A percentile compares a stretch with the other conserved stretches of the same genome.
Evolutionary conservation across 306 rosid species (phyloP).

Genomic region (Pyrus communis): DNA sequence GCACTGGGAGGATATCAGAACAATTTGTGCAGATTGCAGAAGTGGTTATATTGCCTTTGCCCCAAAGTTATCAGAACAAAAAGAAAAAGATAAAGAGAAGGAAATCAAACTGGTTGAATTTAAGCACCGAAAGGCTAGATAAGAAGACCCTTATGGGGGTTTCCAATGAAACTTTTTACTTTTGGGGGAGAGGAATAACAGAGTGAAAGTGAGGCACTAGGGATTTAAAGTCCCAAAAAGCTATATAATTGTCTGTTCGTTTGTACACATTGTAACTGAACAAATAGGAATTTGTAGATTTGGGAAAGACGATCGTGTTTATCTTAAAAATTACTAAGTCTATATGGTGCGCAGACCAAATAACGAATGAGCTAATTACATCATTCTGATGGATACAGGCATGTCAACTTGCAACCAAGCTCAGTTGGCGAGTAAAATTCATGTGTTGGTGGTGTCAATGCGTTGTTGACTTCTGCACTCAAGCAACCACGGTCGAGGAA

Average conservation of each 20-base stretch:
- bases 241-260: background rate
- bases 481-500: too few species aligned
- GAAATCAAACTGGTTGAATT: constrained; percentile 34
- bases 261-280: background rate
- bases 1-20: constrained; percentile 8
- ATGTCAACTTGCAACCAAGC: too few species aligned
- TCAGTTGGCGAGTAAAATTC: too few species aligned
- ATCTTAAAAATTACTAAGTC: too few species aligned
- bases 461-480: too few species aligned
- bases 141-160: constrained; percentile 24
- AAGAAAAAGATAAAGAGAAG: constrained; percentile 19
- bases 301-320: background rate
- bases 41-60: constrained; percentile 2
- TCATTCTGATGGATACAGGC: too few species aligned
- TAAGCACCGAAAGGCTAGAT: constrained; percentile 92
- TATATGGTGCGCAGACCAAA: too few species aligned
- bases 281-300: background rate
- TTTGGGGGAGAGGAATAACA: constrained; percentile 4
- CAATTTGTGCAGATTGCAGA: background rate
- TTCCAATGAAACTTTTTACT: constrained; percentile 44
- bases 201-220: constrained; percentile 10
- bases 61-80: constrained; percentile 10
- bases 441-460: too few species aligned
- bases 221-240: background rate
- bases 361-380: too few species aligned